Base-by-base conservation (phyloP, 1,284 basidiomycete species). In the Thecaphora frezii region DNA sequence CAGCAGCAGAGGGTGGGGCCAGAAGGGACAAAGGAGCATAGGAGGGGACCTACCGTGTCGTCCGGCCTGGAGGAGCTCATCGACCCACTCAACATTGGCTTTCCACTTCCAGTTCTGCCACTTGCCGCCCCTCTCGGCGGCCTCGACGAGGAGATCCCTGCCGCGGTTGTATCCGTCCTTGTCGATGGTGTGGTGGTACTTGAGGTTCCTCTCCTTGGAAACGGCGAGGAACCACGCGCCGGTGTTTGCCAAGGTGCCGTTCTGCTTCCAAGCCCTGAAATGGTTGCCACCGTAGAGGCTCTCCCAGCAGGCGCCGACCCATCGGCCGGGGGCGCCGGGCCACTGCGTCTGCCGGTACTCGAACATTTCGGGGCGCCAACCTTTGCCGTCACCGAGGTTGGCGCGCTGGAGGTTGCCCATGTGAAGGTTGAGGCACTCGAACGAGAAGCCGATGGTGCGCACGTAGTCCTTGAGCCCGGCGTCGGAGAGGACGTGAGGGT, bases 401-500 rank as follows among this genome's bases (percentile, higher is more conserved):
- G 88, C 91, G 2, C 74, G 79, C 76, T 96, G 93, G 44, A 85
- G 77, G 3, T 82, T 81, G 3, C 90, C 89, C 3, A 85, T 81
- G 73, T 89, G 87, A 64, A 91, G 88, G 1, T 91, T 91, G 19
- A 94, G 82, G 73, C 92, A 94, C 81, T 93, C 90, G 24, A 86
- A 84, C 5, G 85, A 84, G 77, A 89, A 91, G 8, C 84, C 83
- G n/a, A 86, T 71, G 26, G 72, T 74, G 24, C 85, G 81, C 73
- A 84, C 87, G 79, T 89, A 94, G 76, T 93, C 93, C 40, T 86
- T 83, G 52, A 93, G 81, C 0, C 92, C 92, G 22, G 82, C 80
- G 68, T 89, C 85, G 16, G 85, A 84, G 40, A 96, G 83, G 1
- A 96, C 87, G 3, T 80, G 82, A 1, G 82, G 66, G 70, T 93